Base-by-base conservation (phyloP, 306 rosid species). In the Mimosa bimucronata region DNA sequence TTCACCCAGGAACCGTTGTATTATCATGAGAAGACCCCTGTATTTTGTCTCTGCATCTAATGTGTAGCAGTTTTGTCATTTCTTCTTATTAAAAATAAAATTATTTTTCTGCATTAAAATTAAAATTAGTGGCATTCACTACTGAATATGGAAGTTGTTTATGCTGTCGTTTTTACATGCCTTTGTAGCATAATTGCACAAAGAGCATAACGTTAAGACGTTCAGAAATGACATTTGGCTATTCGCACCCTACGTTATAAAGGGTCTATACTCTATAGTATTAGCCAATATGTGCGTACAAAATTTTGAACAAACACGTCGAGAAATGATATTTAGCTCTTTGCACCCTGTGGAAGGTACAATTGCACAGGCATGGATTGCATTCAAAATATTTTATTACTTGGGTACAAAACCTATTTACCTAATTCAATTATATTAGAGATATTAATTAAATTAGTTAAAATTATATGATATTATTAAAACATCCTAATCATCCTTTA, bases 101-200 rank as follows among this genome's bases (percentile, higher is more conserved):
- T 72, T 66, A 75, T 61, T 69, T 89, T 77, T 81, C 87, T 45
- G 89, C 86, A 81, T 48, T 30, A 48, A 55, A 62, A 52, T 78
- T n/a, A n/a, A n/a, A 84, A 55, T 42, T n/a, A n/a, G 21, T 88
- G 90, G 90, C 90, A 83, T 89, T 86, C 77, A 69, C 76, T 85
- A 83, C 79, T 79, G 83, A 81, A 83, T 80, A 83, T 73, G 58
- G 75, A 66, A 68, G 89, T 81, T 83, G 58, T 50, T 66, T 21
- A 15, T 50, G 23, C 57, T 1, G 26, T 74, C 58, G 26, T 74
- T 67, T 66, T 28, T 23, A 42, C n/a, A 29, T 46, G 50, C 70
- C 30, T 8, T 55, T 31, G 14, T 30, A 13, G 31, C 46, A 31
- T 10, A 21, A 7, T 16, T n/a, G 23, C 45, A 15, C 12, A 4